These are phyloP conservation scores for Domatiomyces catenatus DNA, from an alignment of 2,329 filamentous ascomycete species.

Conservation along the genomic window DNA sequence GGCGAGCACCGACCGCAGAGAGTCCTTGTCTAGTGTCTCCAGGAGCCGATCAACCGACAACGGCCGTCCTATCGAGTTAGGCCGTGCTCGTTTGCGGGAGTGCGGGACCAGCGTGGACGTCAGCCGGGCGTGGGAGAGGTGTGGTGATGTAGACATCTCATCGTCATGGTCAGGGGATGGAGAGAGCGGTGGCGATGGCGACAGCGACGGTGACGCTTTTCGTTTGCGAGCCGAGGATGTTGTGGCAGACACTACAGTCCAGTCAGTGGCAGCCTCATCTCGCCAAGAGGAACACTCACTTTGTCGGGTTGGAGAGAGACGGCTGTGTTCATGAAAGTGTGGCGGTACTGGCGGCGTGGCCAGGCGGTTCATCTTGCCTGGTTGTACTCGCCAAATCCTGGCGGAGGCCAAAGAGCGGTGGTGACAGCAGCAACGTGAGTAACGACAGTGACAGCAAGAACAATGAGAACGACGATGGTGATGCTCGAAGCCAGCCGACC, in stretches of 20 bases:
- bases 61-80: constrained; percentile 54
- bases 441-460: neutral
- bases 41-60: constrained; percentile 62
- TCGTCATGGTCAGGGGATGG: constrained; percentile 36
- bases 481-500: neutral
- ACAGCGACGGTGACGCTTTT: constrained; percentile 43
- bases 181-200: constrained; percentile 1
- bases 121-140: constrained; percentile 61
- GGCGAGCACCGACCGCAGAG: constrained; percentile 73
- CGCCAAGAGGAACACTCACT: constrained; percentile 30
- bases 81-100: constrained; percentile 51
- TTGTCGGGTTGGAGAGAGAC: constrained; percentile 44
- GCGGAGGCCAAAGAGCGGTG: neutral
- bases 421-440: neutral
- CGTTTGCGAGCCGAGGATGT: constrained; percentile 47
- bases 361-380: constrained; percentile 35
- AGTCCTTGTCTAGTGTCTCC: constrained; percentile 75
- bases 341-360: constrained; percentile 44
- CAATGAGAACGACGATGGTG: neutral
- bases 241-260: constrained; percentile 4
- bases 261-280: neutral
- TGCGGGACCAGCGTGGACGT: constrained; percentile 52
- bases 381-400: neutral
- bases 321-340: constrained; percentile 46
- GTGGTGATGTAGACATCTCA: constrained; percentile 74